Base-by-base conservation (phyloP, 495 filamentous ascomycete species). In the Aspergillus nidulans region DNA sequence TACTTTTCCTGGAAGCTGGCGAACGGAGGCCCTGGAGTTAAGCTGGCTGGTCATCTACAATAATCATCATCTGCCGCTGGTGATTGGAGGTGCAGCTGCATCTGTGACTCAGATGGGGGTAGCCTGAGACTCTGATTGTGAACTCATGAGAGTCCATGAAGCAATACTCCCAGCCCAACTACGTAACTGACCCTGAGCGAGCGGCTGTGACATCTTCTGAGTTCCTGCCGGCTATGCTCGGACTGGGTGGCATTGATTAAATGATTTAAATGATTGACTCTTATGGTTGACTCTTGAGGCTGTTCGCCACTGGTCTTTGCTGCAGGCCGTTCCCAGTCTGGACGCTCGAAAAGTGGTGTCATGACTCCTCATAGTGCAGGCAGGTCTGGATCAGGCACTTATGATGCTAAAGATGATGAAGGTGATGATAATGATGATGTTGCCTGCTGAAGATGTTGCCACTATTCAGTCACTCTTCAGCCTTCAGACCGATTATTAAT, bases 71-170 rank as follows among this genome's bases (percentile, higher is more conserved):
- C 48, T 23, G 28, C 9, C 20, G 40, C 26, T 39, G 12, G 20
- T 52, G 55, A 57, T 57, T 57, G 55, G 55, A 48, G 50, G 54
- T 46, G 20, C 8, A 6, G 40, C 48, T 53, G 42, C 55, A 43
- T 21, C 55, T 49, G 49, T 53, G 55, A 58, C 49, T 53, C 55
- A 58, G 49, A 58, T 47, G 55, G 28, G 25, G 24, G n/a, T n/a
- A 45, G 42, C 21, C 42, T 45, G 42, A 25, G 21, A 45, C 13
- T n/a, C 42, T 26, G 42, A 45, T 21, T 15, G n/a, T n/a, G n/a
- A n/a, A n/a, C n/a, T n/a, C n/a, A n/a, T n/a, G n/a, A n/a, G 24
- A 26, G 42, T 25, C 42, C 42, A 43, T 43, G 19, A 23, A 43
- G 42, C 6, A 26, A 7, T 9, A 45, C 38, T 34, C 9, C 15